Conservation (phyloP, 495 filamentous ascomycete species). For the Chaetomium tenue region DNA sequence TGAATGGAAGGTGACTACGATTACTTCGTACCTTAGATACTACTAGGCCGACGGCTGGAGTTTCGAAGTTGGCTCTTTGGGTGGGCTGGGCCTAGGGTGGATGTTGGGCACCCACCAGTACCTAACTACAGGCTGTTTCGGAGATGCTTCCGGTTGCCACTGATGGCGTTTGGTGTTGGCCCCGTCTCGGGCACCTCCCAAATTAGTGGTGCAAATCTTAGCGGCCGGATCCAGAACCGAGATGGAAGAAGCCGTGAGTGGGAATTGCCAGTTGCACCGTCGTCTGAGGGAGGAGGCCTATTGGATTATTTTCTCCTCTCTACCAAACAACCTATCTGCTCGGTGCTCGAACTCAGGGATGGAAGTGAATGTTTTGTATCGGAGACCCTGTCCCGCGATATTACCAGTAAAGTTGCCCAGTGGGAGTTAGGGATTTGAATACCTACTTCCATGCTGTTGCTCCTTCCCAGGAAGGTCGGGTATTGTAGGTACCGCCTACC, state of each 20-base stretch:
- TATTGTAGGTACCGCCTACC: too few relatives aligned
- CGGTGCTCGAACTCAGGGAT: background rate
- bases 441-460: background rate
- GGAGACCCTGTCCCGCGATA: background rate
- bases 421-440: too few relatives aligned
- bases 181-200: background rate
- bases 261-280: background rate
- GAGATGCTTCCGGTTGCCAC: background rate
- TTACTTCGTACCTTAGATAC: too few relatives aligned
- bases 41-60: background rate
- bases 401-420: too few relatives aligned
- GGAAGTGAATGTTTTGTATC: background rate
- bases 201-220: constrained; percentile 15
- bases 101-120: constrained; percentile 6
- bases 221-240: constrained; percentile 11
- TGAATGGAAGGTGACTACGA: too few relatives aligned
- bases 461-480: background rate
- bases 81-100: background rate
- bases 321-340: too few relatives aligned
- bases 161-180: constrained; percentile 16
- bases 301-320: background rate
- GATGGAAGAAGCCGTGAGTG: constrained; percentile 14
- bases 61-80: background rate
- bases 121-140: constrained; percentile 4
- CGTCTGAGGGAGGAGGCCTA: too few relatives aligned